Evolutionary conservation across 2,329 filamentous ascomycete genomes (phyloP), one percentile per base, ranked within the genome.

Genomic region (Geosmithia morbida): DNA sequence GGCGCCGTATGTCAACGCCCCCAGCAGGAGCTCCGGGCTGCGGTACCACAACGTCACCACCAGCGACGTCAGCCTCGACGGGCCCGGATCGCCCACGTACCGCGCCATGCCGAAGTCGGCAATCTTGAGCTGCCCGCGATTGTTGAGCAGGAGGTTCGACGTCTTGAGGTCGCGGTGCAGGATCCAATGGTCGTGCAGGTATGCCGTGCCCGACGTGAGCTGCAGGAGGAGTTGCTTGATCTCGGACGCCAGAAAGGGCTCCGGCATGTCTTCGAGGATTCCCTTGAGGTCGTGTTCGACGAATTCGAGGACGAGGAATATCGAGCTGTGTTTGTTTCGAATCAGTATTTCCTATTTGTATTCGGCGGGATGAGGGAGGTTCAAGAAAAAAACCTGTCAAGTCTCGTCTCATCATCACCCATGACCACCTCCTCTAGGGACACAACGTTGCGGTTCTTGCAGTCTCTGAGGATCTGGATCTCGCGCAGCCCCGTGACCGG

Each of bases 31-130:
- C 65, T 97, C 92, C 0, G 92, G 92, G 1, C 86, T 77, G 48
- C 92, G 85, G 63, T 98, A 98, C 92, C 92, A 98, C 7, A 98
- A 75, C 7, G 92, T 98, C 17, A 97, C 90, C 51, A 98, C 92
- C 44, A 97, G 77, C 60, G 90, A 85, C 2, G 92, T 97, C 50
- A 97, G 74, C 52, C 85, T 83, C 1, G 81, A 71, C 1, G 79
- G 75, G 1, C 81, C 72, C 3, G 90, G 88, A 55, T 87, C 80
- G 46, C 85, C 85, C 48, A 85, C 85, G 66, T 92, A 92, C 26
- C 92, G 79, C 3, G 92, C 90, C 87, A 98, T 96, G 62, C 92
- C 92, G 60, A 98, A 98, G 66, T 98, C 92, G 50, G 92, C 92
- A 53, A 98, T 83, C 65, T 96, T 96, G 64, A 98, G 82, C 61